Evolutionary conservation across 2,329 filamentous ascomycete genomes (phyloP).

Genomic region (Colletotrichum incanum): DNA sequence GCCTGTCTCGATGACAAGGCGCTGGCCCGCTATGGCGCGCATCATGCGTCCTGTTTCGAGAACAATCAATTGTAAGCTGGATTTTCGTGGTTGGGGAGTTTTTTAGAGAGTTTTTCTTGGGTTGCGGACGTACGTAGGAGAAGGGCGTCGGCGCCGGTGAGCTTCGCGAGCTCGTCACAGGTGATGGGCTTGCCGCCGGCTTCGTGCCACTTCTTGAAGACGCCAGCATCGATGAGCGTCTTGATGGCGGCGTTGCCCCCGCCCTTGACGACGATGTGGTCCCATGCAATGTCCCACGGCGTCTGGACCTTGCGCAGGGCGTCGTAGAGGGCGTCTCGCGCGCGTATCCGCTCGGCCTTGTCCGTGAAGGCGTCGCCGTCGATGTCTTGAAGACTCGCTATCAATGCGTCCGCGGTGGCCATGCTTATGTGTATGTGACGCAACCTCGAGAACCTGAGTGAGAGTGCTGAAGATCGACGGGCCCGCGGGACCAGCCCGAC

Average conservation of each 20-base stretch:
- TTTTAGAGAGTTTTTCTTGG: not conserved
- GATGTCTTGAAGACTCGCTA: slow-evolving; percentile 48
- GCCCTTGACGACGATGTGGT: slow-evolving; percentile 54
- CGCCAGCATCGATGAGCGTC: slow-evolving; percentile 55
- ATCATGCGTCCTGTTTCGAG: slow-evolving; percentile 52
- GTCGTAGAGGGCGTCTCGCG: slow-evolving; percentile 51
- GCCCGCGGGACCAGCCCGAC: not conserved
- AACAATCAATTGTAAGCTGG: not conserved
- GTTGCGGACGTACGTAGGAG: slow-evolving; percentile 50
- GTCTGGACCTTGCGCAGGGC: slow-evolving; percentile 52
- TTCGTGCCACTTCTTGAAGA: slow-evolving; percentile 56
- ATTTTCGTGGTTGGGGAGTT: not conserved
- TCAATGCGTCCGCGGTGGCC: slow-evolving; percentile 48
- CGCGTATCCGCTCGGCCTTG: slow-evolving; percentile 53
- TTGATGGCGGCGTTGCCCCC: slow-evolving; percentile 54
- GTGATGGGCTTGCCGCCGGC: slow-evolving; percentile 50
- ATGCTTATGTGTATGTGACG: slow-evolving; percentile 32
- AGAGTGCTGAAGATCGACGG: not conserved
- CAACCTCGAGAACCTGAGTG: not conserved
- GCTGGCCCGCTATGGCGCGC: slow-evolving; percentile 54
- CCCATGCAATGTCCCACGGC: slow-evolving; percentile 58
- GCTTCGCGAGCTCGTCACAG: slow-evolving; percentile 50
- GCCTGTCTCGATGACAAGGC: slow-evolving; percentile 53
- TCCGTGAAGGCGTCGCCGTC: slow-evolving; percentile 49
- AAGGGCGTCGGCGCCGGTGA: slow-evolving; percentile 52